Conservation (phyloP, 1,284 basidiomycete genomes). For the Entoloma clypeatum region DNA sequence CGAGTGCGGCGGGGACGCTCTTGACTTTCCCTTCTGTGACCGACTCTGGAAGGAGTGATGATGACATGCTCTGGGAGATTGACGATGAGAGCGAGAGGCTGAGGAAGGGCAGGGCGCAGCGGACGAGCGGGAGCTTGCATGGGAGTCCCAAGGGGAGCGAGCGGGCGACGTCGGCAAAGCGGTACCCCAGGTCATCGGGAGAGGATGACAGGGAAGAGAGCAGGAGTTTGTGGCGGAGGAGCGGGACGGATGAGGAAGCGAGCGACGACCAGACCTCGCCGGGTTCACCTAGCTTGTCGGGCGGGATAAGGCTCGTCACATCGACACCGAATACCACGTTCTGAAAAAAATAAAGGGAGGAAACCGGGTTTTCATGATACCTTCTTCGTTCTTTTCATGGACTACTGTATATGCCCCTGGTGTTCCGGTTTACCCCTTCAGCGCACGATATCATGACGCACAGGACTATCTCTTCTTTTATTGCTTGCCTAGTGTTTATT, state of each 20-base stretch:
- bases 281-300: slow-evolving; percentile 6
- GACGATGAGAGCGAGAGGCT: too few species aligned
- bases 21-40: slow-evolving; percentile 46
- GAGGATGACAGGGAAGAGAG: slow-evolving; percentile 41
- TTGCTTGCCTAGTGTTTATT: too few species aligned
- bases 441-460: too few species aligned
- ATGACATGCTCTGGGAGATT: too few species aligned
- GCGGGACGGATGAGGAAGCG: slow-evolving; percentile 10
- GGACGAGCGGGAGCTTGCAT: slow-evolving; percentile 10
- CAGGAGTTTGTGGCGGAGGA: slow-evolving; percentile 32
- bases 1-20: slow-evolving; percentile 30
- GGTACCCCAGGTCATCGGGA: slow-evolving; percentile 35
- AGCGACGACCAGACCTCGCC: slow-evolving; percentile 10
- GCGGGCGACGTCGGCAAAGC: slow-evolving; percentile 25
- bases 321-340: slow-evolving; percentile 9
- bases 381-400: too few species aligned
- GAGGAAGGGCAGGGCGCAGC: slow-evolving; percentile 29
- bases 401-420: too few species aligned
- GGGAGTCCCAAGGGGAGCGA: slow-evolving; percentile 24
- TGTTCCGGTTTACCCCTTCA: too few species aligned
- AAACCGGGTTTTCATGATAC: too few species aligned
- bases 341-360: too few species aligned
- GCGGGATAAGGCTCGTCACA: slow-evolving; percentile 19
- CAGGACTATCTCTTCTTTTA: too few species aligned
- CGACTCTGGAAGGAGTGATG: slow-evolving; percentile 40